phyloP scores from a whole-genome alignment of 73 alveolate genomes.

The Breviolum minutum region DNA sequence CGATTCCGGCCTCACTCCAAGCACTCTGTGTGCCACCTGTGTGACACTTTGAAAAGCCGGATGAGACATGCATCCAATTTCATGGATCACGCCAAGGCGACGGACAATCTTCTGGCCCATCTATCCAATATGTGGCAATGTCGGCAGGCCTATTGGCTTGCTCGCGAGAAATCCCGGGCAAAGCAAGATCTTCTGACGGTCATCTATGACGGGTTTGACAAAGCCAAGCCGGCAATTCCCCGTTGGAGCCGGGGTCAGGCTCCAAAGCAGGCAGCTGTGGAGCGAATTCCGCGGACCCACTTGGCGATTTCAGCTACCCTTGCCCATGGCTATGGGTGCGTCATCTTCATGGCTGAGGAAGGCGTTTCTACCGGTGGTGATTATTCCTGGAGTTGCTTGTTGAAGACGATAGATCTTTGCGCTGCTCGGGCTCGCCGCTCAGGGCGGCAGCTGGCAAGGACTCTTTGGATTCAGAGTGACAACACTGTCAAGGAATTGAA shows the following conservation, averaged over 20 bases:
- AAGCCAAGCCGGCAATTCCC: conserved; percentile 10
- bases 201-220: conserved; percentile 12
- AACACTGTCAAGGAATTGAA: conserved; percentile 23
- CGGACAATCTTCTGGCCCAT: neutral
- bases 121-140: neutral
- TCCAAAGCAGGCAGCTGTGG: neutral
- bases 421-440: neutral
- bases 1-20: neutral
- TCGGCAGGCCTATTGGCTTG: conserved; percentile 1
- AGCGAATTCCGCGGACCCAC: neutral
- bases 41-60: neutral
- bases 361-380: neutral
- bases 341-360: neutral
- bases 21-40: neutral
- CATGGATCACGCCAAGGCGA: neutral
- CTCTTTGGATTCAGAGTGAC: neutral
- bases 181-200: neutral
- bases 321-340: neutral
- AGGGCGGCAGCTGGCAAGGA: neutral
- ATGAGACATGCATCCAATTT: neutral
- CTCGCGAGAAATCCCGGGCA: neutral
- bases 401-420: neutral
- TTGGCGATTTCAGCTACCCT: neutral
- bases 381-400: neutral
- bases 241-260: neutral